Conservation (phyloP, 2,329 filamentous ascomycete genomes). For the Ophiostoma angusticollis region DNA sequence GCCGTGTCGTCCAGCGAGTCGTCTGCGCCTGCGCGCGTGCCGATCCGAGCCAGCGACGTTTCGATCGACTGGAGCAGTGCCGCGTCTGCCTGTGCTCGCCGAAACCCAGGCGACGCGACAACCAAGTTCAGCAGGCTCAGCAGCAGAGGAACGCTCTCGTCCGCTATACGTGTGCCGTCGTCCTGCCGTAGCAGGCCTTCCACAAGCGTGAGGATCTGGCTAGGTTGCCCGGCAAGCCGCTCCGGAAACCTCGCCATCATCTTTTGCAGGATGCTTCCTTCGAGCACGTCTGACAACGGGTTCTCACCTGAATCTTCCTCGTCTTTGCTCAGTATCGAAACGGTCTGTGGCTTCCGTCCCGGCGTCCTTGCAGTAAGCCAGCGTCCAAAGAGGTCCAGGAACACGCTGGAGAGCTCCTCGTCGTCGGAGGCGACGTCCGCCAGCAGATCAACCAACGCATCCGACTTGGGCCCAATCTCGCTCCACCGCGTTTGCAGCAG, state of each 20-base stretch:
- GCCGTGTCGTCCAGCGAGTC: slow-evolving; percentile 28
- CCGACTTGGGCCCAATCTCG: slow-evolving; percentile 34
- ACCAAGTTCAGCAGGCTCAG: slow-evolving; percentile 50
- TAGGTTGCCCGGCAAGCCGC: slow-evolving; percentile 49
- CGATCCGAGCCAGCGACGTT: slow-evolving; percentile 32
- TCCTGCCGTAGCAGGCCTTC: slow-evolving; percentile 42
- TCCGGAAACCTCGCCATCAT: slow-evolving; percentile 52
- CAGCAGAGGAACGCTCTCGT: slow-evolving; percentile 39
- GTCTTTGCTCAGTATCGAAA: slow-evolving; percentile 16
- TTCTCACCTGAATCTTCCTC: slow-evolving; percentile 19
- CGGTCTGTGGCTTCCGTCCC: slow-evolving; percentile 13
- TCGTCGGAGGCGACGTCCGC: slow-evolving; percentile 35
- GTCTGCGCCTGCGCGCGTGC: slow-evolving; percentile 21
- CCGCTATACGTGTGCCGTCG: slow-evolving; percentile 19
- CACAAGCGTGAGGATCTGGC: slow-evolving; percentile 51
- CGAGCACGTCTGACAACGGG: slow-evolving; percentile 35
- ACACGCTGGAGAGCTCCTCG: slow-evolving; percentile 46
- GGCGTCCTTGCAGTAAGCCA: slow-evolving; percentile 34
- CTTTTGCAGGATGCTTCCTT: slow-evolving; percentile 50
- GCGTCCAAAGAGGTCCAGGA: slow-evolving; percentile 43
- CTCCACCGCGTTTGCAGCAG: slow-evolving; percentile 19
- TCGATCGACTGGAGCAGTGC: slow-evolving; percentile 34
- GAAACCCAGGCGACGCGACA: slow-evolving; percentile 44
- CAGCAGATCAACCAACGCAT: slow-evolving; percentile 37
- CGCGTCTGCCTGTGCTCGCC: slow-evolving; percentile 31